Percentiles rank a stretch among this genome's conserved stretches.
phyloP scores from a whole-genome alignment of 1,139 yeast species.

The Taphrina pruni region DNA sequence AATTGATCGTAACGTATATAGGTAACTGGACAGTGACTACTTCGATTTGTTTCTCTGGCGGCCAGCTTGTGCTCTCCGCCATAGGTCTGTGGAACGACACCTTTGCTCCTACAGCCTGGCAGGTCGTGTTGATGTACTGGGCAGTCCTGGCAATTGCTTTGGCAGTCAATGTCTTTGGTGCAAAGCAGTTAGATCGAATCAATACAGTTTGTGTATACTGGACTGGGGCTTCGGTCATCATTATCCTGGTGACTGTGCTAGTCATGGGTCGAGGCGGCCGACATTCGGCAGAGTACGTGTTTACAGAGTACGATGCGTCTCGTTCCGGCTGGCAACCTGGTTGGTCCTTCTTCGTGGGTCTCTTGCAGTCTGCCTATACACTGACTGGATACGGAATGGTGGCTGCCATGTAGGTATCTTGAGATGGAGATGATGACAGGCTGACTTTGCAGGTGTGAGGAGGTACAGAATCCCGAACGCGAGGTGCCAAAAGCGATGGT shows the following conservation, averaged over 20 bases:
- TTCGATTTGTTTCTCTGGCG: slow-evolving; percentile 38
- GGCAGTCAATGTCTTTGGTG: slow-evolving; percentile 37
- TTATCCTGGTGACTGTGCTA: slow-evolving; percentile 29
- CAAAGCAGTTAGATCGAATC: slow-evolving; percentile 29
- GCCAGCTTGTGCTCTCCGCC: slow-evolving; percentile 36
- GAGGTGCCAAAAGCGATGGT: slow-evolving; percentile 80
- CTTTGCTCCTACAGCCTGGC: slow-evolving; percentile 33
- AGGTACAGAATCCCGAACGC: slow-evolving; percentile 63
- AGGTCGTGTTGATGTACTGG: slow-evolving; percentile 41
- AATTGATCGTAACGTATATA: background rate
- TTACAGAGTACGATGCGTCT: slow-evolving; percentile 29
- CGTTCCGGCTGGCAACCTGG: slow-evolving; percentile 41
- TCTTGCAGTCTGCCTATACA: slow-evolving; percentile 79
- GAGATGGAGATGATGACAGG: background rate
- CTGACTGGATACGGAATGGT: slow-evolving; percentile 83
- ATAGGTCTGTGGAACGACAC: slow-evolving; percentile 36
- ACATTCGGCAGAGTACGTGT: slow-evolving; percentile 34
- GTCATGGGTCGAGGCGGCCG: slow-evolving; percentile 29
- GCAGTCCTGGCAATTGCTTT: slow-evolving; percentile 36
- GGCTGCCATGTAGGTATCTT: slow-evolving; percentile 61
- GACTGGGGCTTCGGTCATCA: slow-evolving; percentile 41
- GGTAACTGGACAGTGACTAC: slow-evolving; percentile 40
- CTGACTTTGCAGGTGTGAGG: slow-evolving; percentile 60
- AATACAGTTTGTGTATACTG: slow-evolving; percentile 39
- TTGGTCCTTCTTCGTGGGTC: slow-evolving; percentile 57